Evolutionary conservation across 345 rosid genomes (phyloP).

Genomic region (Eucalyptus caleyi): DNA sequence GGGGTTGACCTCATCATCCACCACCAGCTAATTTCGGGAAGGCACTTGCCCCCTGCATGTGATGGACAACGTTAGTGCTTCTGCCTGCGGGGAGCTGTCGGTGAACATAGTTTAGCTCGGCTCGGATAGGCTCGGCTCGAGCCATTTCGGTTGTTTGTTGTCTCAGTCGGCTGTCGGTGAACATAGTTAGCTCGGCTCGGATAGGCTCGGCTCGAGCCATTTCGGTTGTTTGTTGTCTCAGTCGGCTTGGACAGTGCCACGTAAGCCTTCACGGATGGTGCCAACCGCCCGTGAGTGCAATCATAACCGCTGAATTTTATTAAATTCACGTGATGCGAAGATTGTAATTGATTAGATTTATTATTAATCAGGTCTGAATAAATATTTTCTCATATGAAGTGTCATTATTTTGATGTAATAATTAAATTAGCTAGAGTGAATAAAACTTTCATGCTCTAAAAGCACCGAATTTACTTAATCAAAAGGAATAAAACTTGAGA

Average conservation of each 20-base stretch:
- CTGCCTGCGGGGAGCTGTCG: not conserved
- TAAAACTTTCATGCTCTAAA: not conserved
- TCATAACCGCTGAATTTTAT: not conserved
- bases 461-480: too few species aligned
- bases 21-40: not conserved
- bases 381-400: not conserved
- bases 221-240: not conserved
- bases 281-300: not conserved
- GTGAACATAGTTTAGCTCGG: not conserved
- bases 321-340: not conserved
- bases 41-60: not conserved
- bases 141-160: not conserved
- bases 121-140: not conserved
- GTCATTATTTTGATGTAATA: not conserved
- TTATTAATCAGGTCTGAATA: not conserved
- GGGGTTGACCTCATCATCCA: slow-evolving; percentile 7
- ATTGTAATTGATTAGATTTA: not conserved
- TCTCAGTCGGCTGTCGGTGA: not conserved
- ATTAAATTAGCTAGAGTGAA: not conserved
- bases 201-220: not conserved
- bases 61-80: not conserved
- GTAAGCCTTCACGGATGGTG: not conserved
- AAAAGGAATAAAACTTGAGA: not conserved
- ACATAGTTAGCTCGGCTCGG: not conserved
- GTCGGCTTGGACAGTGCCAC: not conserved